Conservation (phyloP, 208 protist species). For the Acanthamoeba quina region DNA sequence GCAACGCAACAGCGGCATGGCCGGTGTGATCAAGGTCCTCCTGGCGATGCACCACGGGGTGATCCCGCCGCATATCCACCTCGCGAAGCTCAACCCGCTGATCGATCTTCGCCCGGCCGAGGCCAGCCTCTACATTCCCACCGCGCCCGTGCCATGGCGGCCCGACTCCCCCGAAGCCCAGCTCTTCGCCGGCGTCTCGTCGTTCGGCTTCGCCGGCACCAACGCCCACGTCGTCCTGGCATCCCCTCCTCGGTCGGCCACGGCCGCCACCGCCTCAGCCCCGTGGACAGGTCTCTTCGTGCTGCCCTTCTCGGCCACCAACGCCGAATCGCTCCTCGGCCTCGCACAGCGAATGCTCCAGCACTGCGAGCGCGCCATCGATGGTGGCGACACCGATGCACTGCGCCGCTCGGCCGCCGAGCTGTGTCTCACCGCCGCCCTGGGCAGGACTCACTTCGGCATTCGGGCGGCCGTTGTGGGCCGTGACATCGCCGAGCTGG, state of each 20-base stretch:
- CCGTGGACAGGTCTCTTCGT: constrained; percentile 15
- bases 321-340: constrained; percentile 52
- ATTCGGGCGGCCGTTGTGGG: constrained; percentile 18
- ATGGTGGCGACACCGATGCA: background rate
- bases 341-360: constrained; percentile 52
- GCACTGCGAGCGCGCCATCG: background rate
- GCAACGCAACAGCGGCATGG: constrained; percentile 74
- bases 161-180: background rate
- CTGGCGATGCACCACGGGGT: constrained; percentile 69
- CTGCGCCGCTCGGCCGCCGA: constrained; percentile 10
- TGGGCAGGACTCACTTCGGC: constrained; percentile 44
- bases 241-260: background rate
- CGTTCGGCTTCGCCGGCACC: constrained; percentile 85
- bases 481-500: constrained; percentile 4
- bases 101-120: background rate
- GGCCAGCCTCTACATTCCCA: constrained; percentile 40
- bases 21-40: constrained; percentile 80
- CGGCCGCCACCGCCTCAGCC: background rate
- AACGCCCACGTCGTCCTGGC: constrained; percentile 80
- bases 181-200: constrained; percentile 76
- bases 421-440: constrained; percentile 38
- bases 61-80: constrained; percentile 76
- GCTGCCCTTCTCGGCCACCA: constrained; percentile 77
- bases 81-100: constrained; percentile 76
- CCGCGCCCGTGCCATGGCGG: constrained; percentile 20